Conservation (phyloP, 371 early-diverging fungal species). For the Phascolomyces articulosus region DNA sequence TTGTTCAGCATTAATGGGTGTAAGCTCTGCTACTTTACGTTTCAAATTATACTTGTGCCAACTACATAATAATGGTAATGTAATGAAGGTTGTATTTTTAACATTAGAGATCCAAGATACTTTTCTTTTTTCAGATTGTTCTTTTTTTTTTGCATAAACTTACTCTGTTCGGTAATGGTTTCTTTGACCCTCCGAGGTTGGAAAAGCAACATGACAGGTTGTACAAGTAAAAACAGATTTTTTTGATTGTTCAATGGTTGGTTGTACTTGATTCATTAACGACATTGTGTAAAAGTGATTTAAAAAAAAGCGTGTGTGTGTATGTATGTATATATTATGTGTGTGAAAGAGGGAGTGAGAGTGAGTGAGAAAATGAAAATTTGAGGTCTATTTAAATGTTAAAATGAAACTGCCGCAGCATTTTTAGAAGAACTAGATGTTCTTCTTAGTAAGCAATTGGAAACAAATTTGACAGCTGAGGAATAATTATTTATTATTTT, state of each 20-base stretch:
- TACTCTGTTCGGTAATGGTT: slow-evolving; percentile 83
- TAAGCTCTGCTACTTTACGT: slow-evolving; percentile 79
- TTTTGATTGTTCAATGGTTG: neutral
- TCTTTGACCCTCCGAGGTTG: slow-evolving; percentile 80
- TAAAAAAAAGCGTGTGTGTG: neutral
- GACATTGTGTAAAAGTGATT: neutral
- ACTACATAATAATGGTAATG: slow-evolving; percentile 21
- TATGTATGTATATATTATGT: neutral
- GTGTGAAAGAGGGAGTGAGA: too few species aligned
- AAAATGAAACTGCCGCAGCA: too few species aligned
- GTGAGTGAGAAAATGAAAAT: too few species aligned
- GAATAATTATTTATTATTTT: too few species aligned
- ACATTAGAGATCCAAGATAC: too few species aligned
- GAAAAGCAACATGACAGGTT: slow-evolving; percentile 87
- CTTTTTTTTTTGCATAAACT: slow-evolving; percentile 3
- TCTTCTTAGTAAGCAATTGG: too few species aligned
- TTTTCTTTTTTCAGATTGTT: too few species aligned
- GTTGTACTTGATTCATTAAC: neutral
- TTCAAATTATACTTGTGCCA: slow-evolving; percentile 94
- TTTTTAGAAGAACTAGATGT: too few species aligned
- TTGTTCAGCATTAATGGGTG: slow-evolving; percentile 72
- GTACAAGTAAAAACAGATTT: slow-evolving; percentile 61
- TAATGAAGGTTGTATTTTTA: too few species aligned
- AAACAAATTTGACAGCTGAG: too few species aligned
- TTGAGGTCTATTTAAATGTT: too few species aligned